Percentiles rank a stretch among this genome's conserved stretches.
Evolutionary conservation across 805 yeast genomes (phyloP).

Genomic region (Starmerella geochares): DNA sequence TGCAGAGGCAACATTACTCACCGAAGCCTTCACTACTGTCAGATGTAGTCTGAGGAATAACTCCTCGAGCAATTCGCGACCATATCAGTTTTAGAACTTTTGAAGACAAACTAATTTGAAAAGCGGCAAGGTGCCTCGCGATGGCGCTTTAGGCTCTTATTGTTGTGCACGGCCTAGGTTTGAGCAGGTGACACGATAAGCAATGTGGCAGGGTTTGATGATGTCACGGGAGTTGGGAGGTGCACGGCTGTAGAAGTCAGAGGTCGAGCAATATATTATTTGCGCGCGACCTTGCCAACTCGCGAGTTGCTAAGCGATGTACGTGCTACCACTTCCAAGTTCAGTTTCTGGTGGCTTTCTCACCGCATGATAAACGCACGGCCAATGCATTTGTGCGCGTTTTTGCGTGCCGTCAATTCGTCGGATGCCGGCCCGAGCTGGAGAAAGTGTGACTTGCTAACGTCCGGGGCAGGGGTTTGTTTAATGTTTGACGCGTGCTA

Average conservation of each 20-base stretch:
- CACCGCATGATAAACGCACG: too few species aligned
- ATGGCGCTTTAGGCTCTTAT: not conserved
- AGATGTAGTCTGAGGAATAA: not conserved
- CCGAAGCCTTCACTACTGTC: not conserved
- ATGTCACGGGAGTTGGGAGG: conserved; percentile 1
- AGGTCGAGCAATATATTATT: too few species aligned
- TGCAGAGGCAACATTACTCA: not conserved
- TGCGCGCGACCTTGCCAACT: too few species aligned
- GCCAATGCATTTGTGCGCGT: too few species aligned
- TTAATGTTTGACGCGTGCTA: not conserved
- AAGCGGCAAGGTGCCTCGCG: too few species aligned
- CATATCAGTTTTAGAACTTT: too few species aligned
- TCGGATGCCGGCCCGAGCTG: not conserved
- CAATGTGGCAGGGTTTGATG: not conserved
- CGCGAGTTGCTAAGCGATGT: too few species aligned
- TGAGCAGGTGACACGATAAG: not conserved
- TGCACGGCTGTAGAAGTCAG: too few species aligned
- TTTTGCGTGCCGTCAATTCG: too few species aligned
- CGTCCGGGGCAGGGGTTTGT: not conserved
- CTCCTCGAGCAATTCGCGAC: not conserved
- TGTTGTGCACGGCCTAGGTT: not conserved
- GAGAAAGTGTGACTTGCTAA: not conserved
- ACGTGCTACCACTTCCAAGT: not conserved
- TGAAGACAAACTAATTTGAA: too few species aligned
- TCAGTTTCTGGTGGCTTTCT: not conserved